These are phyloP conservation scores for Xylaria hypoxylon DNA, from an alignment of 2,329 filamentous ascomycete species.

Conservation along the genomic window DNA sequence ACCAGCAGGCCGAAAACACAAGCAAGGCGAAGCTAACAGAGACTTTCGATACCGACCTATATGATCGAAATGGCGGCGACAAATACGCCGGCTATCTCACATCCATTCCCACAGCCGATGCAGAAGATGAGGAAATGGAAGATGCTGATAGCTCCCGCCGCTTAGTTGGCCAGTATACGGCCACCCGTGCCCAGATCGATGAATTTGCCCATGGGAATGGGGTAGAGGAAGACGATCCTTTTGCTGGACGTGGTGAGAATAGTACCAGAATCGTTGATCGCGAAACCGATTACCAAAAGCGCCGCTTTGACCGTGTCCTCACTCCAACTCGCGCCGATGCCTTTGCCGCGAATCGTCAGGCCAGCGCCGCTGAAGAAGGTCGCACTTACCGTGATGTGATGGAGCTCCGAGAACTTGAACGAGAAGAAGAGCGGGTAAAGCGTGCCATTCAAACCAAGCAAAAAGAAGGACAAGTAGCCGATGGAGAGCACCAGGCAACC, in stretches of 20 bases:
- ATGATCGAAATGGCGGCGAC: slow-evolving; percentile 80
- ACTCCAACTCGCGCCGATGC: slow-evolving; percentile 88
- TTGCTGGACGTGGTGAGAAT: slow-evolving; percentile 85
- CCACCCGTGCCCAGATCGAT: slow-evolving; percentile 89
- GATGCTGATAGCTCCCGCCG: slow-evolving; percentile 79
- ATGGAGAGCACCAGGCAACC: slow-evolving; percentile 74
- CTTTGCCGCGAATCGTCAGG: slow-evolving; percentile 80
- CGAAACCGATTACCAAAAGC: slow-evolving; percentile 98
- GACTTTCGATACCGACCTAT: slow-evolving; percentile 87
- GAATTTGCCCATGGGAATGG: slow-evolving; percentile 89
- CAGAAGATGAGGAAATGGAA: slow-evolving; percentile 82
- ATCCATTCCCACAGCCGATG: slow-evolving; percentile 83
- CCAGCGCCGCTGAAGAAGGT: slow-evolving; percentile 75
- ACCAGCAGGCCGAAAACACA: slow-evolving; percentile 83
- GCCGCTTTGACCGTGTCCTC: slow-evolving; percentile 87
- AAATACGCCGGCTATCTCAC: slow-evolving; percentile 91
- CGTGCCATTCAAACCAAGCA: slow-evolving; percentile 83
- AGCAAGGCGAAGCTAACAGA: slow-evolving; percentile 94
- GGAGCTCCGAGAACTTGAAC: slow-evolving; percentile 88
- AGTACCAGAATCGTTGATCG: slow-evolving; percentile 90
- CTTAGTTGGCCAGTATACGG: slow-evolving; percentile 95
- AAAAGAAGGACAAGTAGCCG: slow-evolving; percentile 67
- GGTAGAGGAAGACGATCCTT: slow-evolving; percentile 90
- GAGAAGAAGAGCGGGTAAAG: slow-evolving; percentile 89
- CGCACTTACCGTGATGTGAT: slow-evolving; percentile 91